Conservation (phyloP, 2,329 filamentous ascomycete genomes). For the Claviceps arundinis region DNA sequence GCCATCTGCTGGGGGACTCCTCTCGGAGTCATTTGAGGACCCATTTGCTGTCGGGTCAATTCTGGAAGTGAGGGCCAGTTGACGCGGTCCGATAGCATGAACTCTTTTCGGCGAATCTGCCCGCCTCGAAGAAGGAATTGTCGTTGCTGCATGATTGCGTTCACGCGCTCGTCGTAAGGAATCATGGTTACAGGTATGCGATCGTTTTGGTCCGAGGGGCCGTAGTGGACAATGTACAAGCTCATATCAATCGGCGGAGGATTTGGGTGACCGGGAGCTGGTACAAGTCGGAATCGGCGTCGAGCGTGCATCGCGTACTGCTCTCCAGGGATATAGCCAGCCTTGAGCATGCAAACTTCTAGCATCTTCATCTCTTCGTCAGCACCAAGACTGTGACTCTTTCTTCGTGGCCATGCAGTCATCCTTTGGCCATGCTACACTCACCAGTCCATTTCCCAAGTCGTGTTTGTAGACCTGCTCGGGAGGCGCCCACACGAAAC, state of each 20-base stretch:
- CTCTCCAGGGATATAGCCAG: slow-evolving; percentile 69
- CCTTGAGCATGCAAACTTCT: slow-evolving; percentile 76
- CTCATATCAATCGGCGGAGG: slow-evolving; percentile 62
- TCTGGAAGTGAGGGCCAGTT: slow-evolving; percentile 78
- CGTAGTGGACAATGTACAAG: slow-evolving; percentile 87
- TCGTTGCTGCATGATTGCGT: slow-evolving; percentile 46
- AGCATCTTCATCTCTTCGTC: slow-evolving; percentile 46
- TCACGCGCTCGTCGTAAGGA: slow-evolving; percentile 47
- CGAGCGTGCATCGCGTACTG: slow-evolving; percentile 63
- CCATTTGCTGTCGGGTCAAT: slow-evolving; percentile 36
- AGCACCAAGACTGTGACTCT: not conserved
- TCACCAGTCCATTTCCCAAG: slow-evolving; percentile 45
- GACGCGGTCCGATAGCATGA: slow-evolving; percentile 78
- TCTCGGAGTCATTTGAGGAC: slow-evolving; percentile 30
- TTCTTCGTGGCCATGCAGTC: too few relatives aligned
- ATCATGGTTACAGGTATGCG: slow-evolving; percentile 57
- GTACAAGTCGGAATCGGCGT: slow-evolving; percentile 72
- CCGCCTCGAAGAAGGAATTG: slow-evolving; percentile 59
- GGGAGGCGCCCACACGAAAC: slow-evolving; percentile 76
- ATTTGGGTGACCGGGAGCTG: slow-evolving; percentile 56
- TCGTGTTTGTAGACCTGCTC: slow-evolving; percentile 70
- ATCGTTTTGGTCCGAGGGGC: slow-evolving; percentile 59
- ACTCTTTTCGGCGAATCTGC: slow-evolving; percentile 78
- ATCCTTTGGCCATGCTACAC: slow-evolving; percentile 9
- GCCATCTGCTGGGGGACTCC: slow-evolving; percentile 48